A percentile compares a stretch with the other conserved stretches of the same genome.
These are phyloP conservation scores for Nelumbo lutea DNA, from an alignment of 164 flowering plant species.

Conservation along the genomic window DNA sequence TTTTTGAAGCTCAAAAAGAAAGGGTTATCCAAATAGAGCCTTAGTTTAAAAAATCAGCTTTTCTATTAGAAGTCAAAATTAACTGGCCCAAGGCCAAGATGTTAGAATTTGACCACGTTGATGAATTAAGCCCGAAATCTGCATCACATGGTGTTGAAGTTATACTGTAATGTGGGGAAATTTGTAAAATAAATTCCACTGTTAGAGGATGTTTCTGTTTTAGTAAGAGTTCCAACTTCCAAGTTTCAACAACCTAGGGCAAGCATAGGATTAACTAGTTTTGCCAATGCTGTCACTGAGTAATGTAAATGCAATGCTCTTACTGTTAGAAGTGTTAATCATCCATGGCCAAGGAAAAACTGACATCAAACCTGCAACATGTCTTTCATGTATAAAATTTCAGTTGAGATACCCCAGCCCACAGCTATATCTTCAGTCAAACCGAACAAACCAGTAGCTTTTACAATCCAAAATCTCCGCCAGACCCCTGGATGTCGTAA, in stretches of 20 bases:
- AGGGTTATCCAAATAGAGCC: no score
- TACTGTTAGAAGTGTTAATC: background rate
- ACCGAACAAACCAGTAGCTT: slow-evolving; percentile 13
- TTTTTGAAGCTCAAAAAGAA: no score
- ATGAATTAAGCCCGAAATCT: no score
- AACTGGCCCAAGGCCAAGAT: no score
- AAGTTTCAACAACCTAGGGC: background rate
- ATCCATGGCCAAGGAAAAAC: background rate
- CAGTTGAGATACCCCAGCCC: background rate
- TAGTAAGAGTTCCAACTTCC: background rate
- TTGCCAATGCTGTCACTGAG: background rate
- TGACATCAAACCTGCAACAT: background rate
- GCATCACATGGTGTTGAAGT: no score
- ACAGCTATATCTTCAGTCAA: background rate
- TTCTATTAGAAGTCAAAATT: no score
- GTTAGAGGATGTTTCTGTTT: background rate
- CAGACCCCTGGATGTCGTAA: slow-evolving; percentile 50
- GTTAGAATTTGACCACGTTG: no score
- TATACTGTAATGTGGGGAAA: background rate
- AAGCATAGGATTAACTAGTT: background rate
- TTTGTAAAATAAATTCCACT: background rate
- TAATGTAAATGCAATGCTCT: background rate
- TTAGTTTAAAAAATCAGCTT: no score
- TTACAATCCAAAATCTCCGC: slow-evolving; percentile 64
- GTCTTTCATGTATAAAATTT: slow-evolving; percentile 6